phyloP scores from a whole-genome alignment of 441 rosid species.

The Daphne laureola region DNA sequence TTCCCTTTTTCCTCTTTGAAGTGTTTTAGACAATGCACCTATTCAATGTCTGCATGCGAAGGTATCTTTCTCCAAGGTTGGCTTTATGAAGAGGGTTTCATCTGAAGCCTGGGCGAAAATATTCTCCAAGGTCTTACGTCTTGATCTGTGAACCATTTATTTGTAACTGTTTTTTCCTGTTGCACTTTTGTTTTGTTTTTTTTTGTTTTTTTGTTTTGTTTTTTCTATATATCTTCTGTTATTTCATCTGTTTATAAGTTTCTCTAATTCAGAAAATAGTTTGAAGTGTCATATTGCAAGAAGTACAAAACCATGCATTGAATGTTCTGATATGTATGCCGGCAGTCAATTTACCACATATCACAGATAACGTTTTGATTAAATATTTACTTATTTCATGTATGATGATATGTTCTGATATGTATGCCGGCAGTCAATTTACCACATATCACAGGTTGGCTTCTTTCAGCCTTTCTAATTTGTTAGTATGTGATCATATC shows the following conservation, averaged over 20 bases:
- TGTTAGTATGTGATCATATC: slow-evolving; percentile 4
- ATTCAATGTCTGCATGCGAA: slow-evolving; percentile 83
- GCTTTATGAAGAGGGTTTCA: slow-evolving; percentile 74
- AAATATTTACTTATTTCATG: too few species aligned
- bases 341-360: too few species aligned
- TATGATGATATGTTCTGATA: too few species aligned
- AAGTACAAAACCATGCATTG: too few species aligned
- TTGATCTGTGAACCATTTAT: background rate
- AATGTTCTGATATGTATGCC: too few species aligned
- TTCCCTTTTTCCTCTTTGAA: slow-evolving; percentile 21
- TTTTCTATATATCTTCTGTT: background rate
- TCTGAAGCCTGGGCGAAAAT: slow-evolving; percentile 72
- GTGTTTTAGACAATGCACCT: slow-evolving; percentile 64
- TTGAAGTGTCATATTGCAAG: too few species aligned
- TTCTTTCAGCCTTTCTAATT: too few species aligned
- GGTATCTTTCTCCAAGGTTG: slow-evolving; percentile 62
- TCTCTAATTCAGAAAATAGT: too few species aligned
- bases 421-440: too few species aligned
- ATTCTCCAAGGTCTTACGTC: slow-evolving; percentile 54
- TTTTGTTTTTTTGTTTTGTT: too few species aligned
- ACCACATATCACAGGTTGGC: too few species aligned
- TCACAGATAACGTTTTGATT: too few species aligned
- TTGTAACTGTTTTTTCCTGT: slow-evolving; percentile 8
- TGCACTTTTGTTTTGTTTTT: background rate
- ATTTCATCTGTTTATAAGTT: background rate